phyloP scores from a whole-genome alignment of 768 basidiomycete species.

The Boletus reticuloceps region DNA sequence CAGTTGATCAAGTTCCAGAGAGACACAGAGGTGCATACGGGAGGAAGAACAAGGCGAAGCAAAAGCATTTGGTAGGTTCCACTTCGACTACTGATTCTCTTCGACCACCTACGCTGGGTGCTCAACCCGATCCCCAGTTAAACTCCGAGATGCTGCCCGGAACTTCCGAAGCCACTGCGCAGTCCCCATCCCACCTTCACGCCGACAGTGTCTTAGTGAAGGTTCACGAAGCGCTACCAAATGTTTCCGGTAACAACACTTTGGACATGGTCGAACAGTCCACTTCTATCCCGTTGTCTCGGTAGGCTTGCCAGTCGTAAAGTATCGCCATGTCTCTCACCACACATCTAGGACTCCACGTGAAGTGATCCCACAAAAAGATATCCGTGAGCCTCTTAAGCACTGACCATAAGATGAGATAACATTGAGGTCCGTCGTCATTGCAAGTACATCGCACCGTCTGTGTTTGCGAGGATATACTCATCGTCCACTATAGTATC shows the following conservation, averaged over 20 bases:
- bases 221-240: neutral
- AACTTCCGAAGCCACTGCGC: neutral
- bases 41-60: neutral
- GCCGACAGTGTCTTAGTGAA: neutral
- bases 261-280: neutral
- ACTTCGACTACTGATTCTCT: neutral
- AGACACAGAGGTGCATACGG: neutral
- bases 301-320: neutral
- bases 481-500: constrained; percentile 29
- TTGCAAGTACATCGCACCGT: constrained; percentile 37
- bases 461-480: neutral
- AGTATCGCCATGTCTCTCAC: neutral
- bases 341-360: neutral
- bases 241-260: neutral
- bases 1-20: constrained; percentile 82
- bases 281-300: too few relatives aligned
- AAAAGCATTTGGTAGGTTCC: neutral
- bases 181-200: neutral
- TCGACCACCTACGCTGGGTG: neutral
- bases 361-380: constrained; percentile 32
- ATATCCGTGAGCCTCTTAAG: constrained; percentile 25
- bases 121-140: too few relatives aligned
- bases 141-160: neutral
- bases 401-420: too few relatives aligned
- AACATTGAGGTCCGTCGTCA: constrained; percentile 57